Evolutionary conservation across 148 eudicot species (phyloP).

Genomic region (Heliosperma pusillum): DNA sequence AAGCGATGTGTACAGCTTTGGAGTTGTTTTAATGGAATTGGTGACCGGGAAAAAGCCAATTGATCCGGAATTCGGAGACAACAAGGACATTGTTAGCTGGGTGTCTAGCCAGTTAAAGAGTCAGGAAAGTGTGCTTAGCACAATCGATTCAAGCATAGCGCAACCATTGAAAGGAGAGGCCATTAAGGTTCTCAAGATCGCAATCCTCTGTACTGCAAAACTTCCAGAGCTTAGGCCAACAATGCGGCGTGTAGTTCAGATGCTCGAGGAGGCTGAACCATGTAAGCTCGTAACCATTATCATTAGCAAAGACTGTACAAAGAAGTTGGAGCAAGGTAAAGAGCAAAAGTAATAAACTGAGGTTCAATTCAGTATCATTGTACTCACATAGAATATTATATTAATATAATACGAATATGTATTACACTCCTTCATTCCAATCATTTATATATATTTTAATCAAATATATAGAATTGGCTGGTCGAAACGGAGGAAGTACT

Average conservation of each 20-base stretch:
- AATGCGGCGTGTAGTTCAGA: slow-evolving; percentile 79
- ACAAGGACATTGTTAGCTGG: slow-evolving; percentile 75
- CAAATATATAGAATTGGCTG: too few relatives aligned
- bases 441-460: too few relatives aligned
- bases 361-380: not conserved
- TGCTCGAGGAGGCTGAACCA: slow-evolving; percentile 88
- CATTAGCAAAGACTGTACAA: slow-evolving; percentile 41
- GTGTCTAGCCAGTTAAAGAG: slow-evolving; percentile 61
- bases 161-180: slow-evolving; percentile 54
- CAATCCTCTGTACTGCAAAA: slow-evolving; percentile 64
- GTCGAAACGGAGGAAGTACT: not conserved
- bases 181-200: slow-evolving; percentile 64
- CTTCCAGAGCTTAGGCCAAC: slow-evolving; percentile 67
- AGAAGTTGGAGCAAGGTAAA: slow-evolving; percentile 30
- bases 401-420: too few relatives aligned
- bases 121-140: slow-evolving; percentile 52
- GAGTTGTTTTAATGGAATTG: slow-evolving; percentile 91
- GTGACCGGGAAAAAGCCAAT: slow-evolving; percentile 88
- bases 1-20: slow-evolving; percentile 91
- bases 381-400: too few relatives aligned
- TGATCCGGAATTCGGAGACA: slow-evolving; percentile 71
- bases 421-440: too few relatives aligned
- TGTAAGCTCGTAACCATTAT: slow-evolving; percentile 44
- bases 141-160: slow-evolving; percentile 52
- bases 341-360: not conserved